phyloP scores from a whole-genome alignment of 768 basidiomycete genomes.

The Suillus paluster region DNA sequence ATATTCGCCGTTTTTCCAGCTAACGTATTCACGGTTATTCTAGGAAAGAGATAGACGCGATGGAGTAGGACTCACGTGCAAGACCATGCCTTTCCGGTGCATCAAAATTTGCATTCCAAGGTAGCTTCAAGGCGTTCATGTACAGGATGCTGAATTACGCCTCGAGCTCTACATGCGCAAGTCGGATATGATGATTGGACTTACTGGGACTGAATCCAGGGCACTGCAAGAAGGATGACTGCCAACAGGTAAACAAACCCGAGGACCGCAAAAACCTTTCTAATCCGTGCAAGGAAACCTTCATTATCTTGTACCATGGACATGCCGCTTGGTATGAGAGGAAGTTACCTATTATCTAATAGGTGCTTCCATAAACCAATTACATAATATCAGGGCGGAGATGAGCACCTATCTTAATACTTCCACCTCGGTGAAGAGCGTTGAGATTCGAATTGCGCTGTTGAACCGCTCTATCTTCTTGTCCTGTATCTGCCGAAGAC shows the following conservation, averaged over 20 bases:
- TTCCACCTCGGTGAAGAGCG: too few species aligned
- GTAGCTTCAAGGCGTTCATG: conserved; percentile 67
- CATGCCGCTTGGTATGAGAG: not conserved
- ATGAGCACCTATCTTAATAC: too few species aligned
- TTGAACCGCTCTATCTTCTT: not conserved
- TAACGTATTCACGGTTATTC: conserved; percentile 28
- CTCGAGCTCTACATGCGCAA: conserved; percentile 25
- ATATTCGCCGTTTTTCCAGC: conserved; percentile 82
- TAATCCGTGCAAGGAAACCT: conserved; percentile 30
- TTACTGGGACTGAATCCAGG: conserved; percentile 73
- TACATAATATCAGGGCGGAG: not conserved
- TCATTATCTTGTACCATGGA: not conserved
- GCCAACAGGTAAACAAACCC: conserved; percentile 57
- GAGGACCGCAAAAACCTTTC: conserved; percentile 41
- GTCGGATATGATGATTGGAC: conserved; percentile 29
- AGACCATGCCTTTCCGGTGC: conserved; percentile 80
- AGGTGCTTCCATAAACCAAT: not conserved
- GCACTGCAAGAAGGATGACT: conserved; percentile 59
- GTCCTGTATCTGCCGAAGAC: not conserved
- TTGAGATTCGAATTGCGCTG: too few species aligned
- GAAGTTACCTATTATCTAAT: not conserved
- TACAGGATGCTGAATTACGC: conserved; percentile 52
- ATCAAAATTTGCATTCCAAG: conserved; percentile 65
- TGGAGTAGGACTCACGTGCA: conserved; percentile 58
- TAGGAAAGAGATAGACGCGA: not conserved